Base-by-base conservation (phyloP, 176 grass and related monocot species). In the Typha latifolia region DNA sequence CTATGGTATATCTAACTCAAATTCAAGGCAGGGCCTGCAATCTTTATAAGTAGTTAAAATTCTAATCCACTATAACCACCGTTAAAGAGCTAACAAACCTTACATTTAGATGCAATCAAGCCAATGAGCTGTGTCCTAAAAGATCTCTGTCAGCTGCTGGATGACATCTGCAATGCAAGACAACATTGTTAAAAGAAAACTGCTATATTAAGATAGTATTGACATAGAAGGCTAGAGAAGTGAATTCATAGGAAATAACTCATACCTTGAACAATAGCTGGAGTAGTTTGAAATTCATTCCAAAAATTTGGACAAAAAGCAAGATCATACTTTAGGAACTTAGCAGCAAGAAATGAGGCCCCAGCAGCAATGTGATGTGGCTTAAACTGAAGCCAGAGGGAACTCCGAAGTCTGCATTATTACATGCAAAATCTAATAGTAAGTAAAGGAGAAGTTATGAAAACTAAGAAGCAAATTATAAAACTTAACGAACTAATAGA, bases 381-480 rank as follows among this genome's bases (percentile, higher is more conserved):
- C 78, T 90, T 96, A 67, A 87, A 90, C 63, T 96, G 87, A 96
- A 96, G 91, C 84, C 87, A 96, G 43, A 96, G 87, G 32, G 77
- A 96, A 80, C 91, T 96, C 56, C 72, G 82, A 50, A 90, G 84
- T 47, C 87, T 90, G 74, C 59, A 62, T 6, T 43, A 43, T 43
- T 10, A 68, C 52, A 67, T 51, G 19, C 66, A 74, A 64, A 81
- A 73, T 63, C 66, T 47, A 75, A 37, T 48, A 49, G 47, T 62
- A 68, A 62, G 43, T 34, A 51, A 3, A 63, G 47, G 13, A 77
- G 7, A 43, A 43, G 51, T 32, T 48, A 62, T 68, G 59, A 20
- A 16, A 57, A 24, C 51, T 31, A 50, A 68, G 29, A 50, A 62
- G 11, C 23, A 69, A 52, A 3, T 14, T 52, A 48, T 77, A 53